Evolutionary conservation across 2,329 filamentous ascomycete species (phyloP), one percentile per base, ranked within the genome.

Genomic region (Sordariomycetes sp.): DNA sequence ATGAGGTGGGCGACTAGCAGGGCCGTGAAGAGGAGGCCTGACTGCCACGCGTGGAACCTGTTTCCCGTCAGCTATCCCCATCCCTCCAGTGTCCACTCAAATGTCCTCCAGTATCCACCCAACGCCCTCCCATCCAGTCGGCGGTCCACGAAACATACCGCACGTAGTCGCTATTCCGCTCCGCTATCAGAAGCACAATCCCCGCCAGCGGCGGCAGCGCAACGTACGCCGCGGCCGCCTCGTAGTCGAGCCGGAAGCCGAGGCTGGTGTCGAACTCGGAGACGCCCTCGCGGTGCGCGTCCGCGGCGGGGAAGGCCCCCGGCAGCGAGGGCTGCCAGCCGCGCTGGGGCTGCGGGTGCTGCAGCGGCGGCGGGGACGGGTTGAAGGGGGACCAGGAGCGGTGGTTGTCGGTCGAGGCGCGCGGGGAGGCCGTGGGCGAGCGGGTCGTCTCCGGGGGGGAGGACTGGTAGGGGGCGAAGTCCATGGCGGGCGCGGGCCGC

Each of bases 391-490:
- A 76, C 73, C 80, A 75, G 65, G 82, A 71, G 62, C 76, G 77
- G 76, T 32, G 28, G 28, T 85, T 72, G 70, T 75, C 74, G 59
- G 70, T 68, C n/a, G 88, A 82, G 63, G 77, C 71, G 63, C 76
- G 82, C 24, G 81, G 81, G 32, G 80, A 83, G 11, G 58, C 69
- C 64, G 62, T 74, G 73, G 59, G 70, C 22, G 90, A 95, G 69
- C 93, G 89, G 64, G 85, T 83, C 65, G 87, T 81, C 75, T 97
- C 92, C 11, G 94, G 94, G 18, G 88, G 88, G 54, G 88, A 88
- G 72, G 93, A 93, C 77, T 97, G 94, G 75, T 97, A 99, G 43
- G 94, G 94, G 53, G 94, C 94, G 71, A 97, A 99, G 76, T 97
- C 89, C 89, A 94, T 94, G 59, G 65, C 75, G 61, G 62, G 25